Base-by-base conservation (phyloP, 2,329 filamentous ascomycete genomes). In the Colletotrichum nymphaeae region DNA sequence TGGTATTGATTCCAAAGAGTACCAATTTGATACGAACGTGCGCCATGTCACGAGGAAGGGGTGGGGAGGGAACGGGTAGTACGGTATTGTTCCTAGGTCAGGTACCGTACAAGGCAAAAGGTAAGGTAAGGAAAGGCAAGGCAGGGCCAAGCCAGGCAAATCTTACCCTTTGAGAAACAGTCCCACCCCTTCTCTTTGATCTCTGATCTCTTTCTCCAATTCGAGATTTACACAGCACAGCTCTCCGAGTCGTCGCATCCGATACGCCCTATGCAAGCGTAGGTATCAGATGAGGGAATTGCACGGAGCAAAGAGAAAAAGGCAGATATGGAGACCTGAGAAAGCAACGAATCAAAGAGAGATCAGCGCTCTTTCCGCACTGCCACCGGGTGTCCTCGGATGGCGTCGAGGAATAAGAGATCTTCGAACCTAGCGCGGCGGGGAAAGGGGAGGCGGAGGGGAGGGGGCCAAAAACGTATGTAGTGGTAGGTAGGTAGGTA, bases 391-490 rank as follows among this genome's bases (percentile, higher is more conserved):
- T 55, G 55, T 55, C 32, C 59, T 64, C 46, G 55, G 59, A 55
- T 49, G 37, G 66, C 55, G 30, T 73, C 55, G 66, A 46, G 58
- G 30, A 32, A 58, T 42, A 42, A 69, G 42, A 64, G 70, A 73
- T 69, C 66, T 69, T 64, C 70, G 59, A 35, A 56, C 32, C 52
- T 72, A 72, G 70, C 70, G 70, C 53, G 70, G 59, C 66, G 59
- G 70, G 66, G 70, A 69, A 56, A 53, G 42, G 42, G 42, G 58
- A 53, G 46, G 46, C 9, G n/a, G 46, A 56, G 67, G 37, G 30
- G 24, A 35, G 37, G 55, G 24, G 42, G 24, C 46, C 49, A 55
- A 28, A 70, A 52, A 16, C 53, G 55, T n/a, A 49, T n/a, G 32
- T 12, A 35, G 32, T 35, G 32, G 42, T 8, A 49, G 8, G 42